phyloP scores from a whole-genome alignment of 2,329 filamentous ascomycete genomes.

The Pestalotiopsis sp. region DNA sequence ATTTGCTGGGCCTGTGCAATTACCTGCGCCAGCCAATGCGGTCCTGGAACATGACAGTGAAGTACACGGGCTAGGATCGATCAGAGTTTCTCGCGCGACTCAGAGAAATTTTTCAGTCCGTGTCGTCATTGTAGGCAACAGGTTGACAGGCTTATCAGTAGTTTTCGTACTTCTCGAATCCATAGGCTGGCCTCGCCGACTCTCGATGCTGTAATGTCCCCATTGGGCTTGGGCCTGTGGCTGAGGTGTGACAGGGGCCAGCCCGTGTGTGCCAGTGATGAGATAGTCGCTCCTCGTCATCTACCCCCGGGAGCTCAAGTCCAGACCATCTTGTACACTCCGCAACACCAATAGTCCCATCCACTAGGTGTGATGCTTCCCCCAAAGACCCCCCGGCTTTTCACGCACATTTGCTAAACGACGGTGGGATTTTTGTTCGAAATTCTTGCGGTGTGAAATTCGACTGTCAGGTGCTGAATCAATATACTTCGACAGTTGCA shows the following conservation, averaged over 20 bases:
- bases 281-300: neutral
- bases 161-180: neutral
- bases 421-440: neutral
- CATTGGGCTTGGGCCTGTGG: neutral
- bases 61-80: neutral
- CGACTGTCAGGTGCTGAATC: neutral
- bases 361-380: neutral
- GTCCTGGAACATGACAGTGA: too few species aligned
- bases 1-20: neutral
- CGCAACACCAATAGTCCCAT: neutral
- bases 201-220: neutral
- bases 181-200: neutral
- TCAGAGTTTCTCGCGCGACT: neutral
- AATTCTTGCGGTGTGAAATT: neutral
- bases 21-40: neutral
- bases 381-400: neutral
- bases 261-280: neutral
- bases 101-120: neutral
- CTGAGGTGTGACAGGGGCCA: neutral
- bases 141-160: neutral
- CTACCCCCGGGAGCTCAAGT: neutral
- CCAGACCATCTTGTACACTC: neutral
- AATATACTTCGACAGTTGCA: neutral
- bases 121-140: neutral
- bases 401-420: neutral